Evolutionary conservation across 768 basidiomycete genomes (phyloP).

Genomic region (Pleurotus citrinopileatus): DNA sequence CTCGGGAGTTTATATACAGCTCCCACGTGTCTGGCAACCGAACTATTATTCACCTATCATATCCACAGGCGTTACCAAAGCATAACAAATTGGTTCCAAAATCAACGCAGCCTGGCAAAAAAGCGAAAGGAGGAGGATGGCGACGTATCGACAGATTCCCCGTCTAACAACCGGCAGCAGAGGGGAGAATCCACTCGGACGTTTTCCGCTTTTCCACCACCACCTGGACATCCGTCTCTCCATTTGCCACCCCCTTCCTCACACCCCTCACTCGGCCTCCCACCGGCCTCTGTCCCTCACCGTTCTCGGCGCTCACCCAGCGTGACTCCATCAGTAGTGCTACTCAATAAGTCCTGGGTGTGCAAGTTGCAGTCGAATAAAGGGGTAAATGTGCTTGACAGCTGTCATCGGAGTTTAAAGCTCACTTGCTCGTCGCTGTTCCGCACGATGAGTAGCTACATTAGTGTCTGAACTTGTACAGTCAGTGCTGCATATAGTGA

Average conservation of each 20-base stretch:
- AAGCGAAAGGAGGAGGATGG: conserved; percentile 62
- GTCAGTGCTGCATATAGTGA: too few relatives aligned
- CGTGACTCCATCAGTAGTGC: conserved; percentile 33
- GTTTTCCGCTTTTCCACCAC: conserved; percentile 48
- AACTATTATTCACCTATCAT: conserved; percentile 18
- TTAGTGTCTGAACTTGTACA: too few relatives aligned
- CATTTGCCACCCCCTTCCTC: conserved; percentile 30
- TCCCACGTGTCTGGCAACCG: conserved; percentile 12
- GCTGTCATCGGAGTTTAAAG: too few relatives aligned
- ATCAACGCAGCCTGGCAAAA: conserved; percentile 76
- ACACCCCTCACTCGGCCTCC: conserved; percentile 29
- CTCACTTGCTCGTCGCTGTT: too few relatives aligned
- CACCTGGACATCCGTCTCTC: conserved; percentile 44
- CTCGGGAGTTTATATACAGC: too few relatives aligned
- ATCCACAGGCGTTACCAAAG: conserved; percentile 80
- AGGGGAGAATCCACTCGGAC: conserved; percentile 33
- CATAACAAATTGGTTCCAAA: conserved; percentile 87
- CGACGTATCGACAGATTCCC: conserved; percentile 24
- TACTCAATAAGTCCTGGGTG: background rate
- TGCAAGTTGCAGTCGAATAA: too few relatives aligned
- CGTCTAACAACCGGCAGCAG: conserved; percentile 24
- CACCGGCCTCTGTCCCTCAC: conserved; percentile 15
- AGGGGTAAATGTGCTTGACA: too few relatives aligned
- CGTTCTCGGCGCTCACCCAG: conserved; percentile 33
- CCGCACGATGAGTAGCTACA: too few relatives aligned